Conservation (phyloP, 164 flowering plant genomes). For the Macadamia tetraphylla region DNA sequence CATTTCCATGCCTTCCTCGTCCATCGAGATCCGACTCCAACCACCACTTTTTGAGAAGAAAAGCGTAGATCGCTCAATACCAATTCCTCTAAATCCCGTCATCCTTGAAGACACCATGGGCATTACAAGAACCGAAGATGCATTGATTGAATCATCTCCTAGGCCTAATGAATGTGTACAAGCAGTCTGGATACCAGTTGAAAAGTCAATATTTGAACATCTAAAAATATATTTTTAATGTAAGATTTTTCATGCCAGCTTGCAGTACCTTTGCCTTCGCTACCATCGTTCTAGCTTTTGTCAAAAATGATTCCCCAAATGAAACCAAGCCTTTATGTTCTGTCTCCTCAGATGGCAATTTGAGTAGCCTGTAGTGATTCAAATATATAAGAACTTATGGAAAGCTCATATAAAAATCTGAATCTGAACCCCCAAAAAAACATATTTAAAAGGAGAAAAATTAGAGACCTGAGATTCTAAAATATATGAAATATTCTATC, state of each 20-base stretch:
- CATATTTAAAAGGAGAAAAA: too few relatives aligned
- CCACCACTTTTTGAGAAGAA: constrained; percentile 41
- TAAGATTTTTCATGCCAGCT: background rate
- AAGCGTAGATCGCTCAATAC: constrained; percentile 46
- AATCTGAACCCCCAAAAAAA: too few relatives aligned
- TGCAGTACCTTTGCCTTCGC: constrained; percentile 62
- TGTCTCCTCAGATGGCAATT: constrained; percentile 33
- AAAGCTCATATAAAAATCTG: background rate
- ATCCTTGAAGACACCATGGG: constrained; percentile 97
- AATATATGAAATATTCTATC: too few relatives aligned
- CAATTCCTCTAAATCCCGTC: constrained; percentile 74
- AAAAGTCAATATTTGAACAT: background rate
- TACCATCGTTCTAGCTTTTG: constrained; percentile 32
- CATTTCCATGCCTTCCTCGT: constrained; percentile 40
- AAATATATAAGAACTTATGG: background rate
- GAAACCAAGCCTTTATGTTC: constrained; percentile 42
- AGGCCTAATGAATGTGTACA: constrained; percentile 62
- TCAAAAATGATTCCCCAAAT: constrained; percentile 27
- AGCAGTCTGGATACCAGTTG: constrained; percentile 50
- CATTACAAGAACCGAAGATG: constrained; percentile 91
- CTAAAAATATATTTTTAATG: background rate
- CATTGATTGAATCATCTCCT: constrained; percentile 80
- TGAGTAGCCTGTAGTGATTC: constrained; percentile 29
- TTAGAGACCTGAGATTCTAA: too few relatives aligned
- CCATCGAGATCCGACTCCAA: constrained; percentile 56